These are phyloP conservation scores for Scalesia atractyloides DNA, from an alignment of 129 eudicot species.

Conservation along the genomic window DNA sequence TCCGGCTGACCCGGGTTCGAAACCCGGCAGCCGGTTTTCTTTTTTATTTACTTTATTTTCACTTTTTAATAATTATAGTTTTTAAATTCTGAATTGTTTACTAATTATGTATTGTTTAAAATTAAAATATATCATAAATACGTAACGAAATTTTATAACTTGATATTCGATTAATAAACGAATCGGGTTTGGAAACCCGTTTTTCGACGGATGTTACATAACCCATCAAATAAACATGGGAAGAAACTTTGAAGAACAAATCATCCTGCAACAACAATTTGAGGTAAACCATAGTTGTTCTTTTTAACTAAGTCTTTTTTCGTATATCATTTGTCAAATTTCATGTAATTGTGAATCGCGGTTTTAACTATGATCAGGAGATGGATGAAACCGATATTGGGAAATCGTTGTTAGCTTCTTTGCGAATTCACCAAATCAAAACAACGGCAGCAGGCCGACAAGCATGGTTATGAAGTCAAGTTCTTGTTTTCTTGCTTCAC, in stretches of 20 bases:
- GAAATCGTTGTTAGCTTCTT: constrained; percentile 41
- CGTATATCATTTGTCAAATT: background rate
- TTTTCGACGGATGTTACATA: too few relatives aligned
- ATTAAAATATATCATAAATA: too few relatives aligned
- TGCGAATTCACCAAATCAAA: constrained; percentile 58
- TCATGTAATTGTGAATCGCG: background rate
- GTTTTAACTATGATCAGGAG: constrained; percentile 22
- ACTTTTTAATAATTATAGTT: too few relatives aligned
- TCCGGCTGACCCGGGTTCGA: too few relatives aligned
- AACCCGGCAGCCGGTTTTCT: too few relatives aligned
- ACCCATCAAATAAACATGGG: constrained; percentile 43
- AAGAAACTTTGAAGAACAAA: constrained; percentile 53
- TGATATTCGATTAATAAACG: too few relatives aligned
- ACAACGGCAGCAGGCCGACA: constrained; percentile 57
- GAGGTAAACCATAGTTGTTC: constrained; percentile 36
- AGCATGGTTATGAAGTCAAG: constrained; percentile 89
- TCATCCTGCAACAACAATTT: constrained; percentile 39
- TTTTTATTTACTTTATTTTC: too few relatives aligned
- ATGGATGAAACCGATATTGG: constrained; percentile 41
- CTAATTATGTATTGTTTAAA: too few relatives aligned
- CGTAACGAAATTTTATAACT: too few relatives aligned
- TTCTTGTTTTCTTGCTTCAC: constrained; percentile 2
- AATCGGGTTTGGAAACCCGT: too few relatives aligned
- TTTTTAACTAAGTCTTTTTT: background rate
- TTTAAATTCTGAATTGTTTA: too few relatives aligned